These are phyloP conservation scores for Candida maesae DNA, from an alignment of 805 yeast species.

Conservation along the genomic window DNA sequence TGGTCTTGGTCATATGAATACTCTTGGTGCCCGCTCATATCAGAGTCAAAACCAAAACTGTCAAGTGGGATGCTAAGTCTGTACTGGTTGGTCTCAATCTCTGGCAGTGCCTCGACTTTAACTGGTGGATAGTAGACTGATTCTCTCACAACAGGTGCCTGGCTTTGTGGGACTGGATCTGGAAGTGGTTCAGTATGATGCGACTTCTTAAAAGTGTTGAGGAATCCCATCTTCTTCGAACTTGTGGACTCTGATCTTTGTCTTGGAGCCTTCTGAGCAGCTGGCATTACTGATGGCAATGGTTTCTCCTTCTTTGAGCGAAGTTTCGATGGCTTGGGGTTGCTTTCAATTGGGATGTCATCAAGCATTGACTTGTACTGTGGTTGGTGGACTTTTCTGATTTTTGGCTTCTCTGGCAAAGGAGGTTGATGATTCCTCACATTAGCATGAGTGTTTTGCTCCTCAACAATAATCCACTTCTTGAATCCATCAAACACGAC, in stretches of 20 bases:
- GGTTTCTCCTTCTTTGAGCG: conserved; percentile 10
- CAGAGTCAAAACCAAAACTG: conserved; percentile 17
- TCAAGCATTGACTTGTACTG: conserved; percentile 22
- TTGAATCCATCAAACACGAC: conserved; percentile 72
- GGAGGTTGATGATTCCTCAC: conserved; percentile 22
- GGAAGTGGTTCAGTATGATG: conserved; percentile 9
- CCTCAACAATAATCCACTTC: conserved; percentile 77
- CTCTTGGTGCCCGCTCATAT: neutral
- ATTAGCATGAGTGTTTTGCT: conserved; percentile 42
- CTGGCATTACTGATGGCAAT: conserved; percentile 5
- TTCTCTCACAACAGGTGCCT: conserved; percentile 3
- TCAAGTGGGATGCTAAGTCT: conserved; percentile 27
- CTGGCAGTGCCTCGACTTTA: conserved; percentile 22
- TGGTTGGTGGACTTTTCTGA: conserved; percentile 19
- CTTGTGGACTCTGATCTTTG: conserved; percentile 9
- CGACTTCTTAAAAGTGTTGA: conserved; percentile 8
- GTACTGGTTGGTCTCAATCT: conserved; percentile 26
- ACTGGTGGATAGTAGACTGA: conserved; percentile 19
- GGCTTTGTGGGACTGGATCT: conserved; percentile 6
- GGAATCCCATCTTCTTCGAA: conserved; percentile 9
- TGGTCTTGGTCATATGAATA: conserved; percentile 4
- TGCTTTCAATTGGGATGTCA: conserved; percentile 15
- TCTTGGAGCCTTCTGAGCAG: conserved; percentile 1
- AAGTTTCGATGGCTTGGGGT: conserved; percentile 2
- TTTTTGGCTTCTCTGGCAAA: conserved; percentile 20